Evolutionary conservation across 225 moss, liverwort and hornwort species (phyloP).

Genomic region (Thuidium tamariscinum): DNA sequence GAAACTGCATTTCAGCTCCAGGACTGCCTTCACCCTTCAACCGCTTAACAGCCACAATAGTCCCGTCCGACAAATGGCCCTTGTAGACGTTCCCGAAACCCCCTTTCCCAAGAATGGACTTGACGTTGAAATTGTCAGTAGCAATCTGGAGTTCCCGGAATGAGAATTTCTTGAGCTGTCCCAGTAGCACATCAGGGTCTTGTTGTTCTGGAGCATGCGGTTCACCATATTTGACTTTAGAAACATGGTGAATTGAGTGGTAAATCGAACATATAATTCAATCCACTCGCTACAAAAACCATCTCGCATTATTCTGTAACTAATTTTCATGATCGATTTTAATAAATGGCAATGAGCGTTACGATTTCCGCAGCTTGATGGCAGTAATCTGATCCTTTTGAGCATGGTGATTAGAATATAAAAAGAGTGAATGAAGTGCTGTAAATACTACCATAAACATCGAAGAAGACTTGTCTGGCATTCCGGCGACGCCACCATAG

Average conservation of each 20-base stretch:
- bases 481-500: constrained; percentile 81
- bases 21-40: constrained; percentile 77
- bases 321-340: not conserved
- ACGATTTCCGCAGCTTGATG: not conserved
- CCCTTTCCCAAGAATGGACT: constrained; percentile 76
- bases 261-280: not conserved
- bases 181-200: constrained; percentile 61
- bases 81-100: constrained; percentile 95
- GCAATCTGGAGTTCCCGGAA: constrained; percentile 84
- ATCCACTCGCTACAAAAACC: not conserved
- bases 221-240: not conserved
- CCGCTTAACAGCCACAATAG: constrained; percentile 79
- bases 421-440: not conserved
- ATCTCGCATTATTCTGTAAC: not conserved
- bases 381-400: not conserved
- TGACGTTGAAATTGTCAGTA: constrained; percentile 73
- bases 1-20: constrained; percentile 85
- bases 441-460: constrained; percentile 61
- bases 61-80: constrained; percentile 66
- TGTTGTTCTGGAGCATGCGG: constrained; percentile 53
- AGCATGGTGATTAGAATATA: not conserved
- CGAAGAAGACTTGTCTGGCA: constrained; percentile 78
- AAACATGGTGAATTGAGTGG: not conserved
- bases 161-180: constrained; percentile 80
- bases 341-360: not conserved